Percentiles rank a stretch among this genome's conserved stretches.
phyloP scores from a whole-genome alignment of 2,329 filamentous ascomycete genomes.

The Fusarium sp. region DNA sequence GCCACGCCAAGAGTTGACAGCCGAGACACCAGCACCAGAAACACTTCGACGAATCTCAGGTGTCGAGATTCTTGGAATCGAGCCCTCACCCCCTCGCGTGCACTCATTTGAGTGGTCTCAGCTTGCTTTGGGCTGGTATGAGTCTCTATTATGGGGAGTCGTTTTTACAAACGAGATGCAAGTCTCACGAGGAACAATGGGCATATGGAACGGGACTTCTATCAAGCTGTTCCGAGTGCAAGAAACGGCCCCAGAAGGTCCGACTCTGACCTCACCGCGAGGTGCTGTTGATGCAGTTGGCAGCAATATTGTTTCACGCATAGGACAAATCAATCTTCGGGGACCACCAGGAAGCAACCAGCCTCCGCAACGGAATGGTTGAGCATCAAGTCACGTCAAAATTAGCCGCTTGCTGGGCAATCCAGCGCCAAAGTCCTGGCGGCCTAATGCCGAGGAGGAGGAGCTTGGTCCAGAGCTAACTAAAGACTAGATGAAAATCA shows the following conservation, averaged over 20 bases:
- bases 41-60: constrained; percentile 68
- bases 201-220: constrained; percentile 92
- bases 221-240: constrained; percentile 93
- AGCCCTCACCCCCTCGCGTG: constrained; percentile 79
- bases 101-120: constrained; percentile 97
- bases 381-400: constrained; percentile 7
- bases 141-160: constrained; percentile 92
- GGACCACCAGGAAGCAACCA: constrained; percentile 50
- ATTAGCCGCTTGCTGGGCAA: constrained; percentile 6
- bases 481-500: constrained; percentile 14
- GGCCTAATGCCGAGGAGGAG: constrained; percentile 20
- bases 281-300: constrained; percentile 95
- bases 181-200: constrained; percentile 85
- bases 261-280: constrained; percentile 84
- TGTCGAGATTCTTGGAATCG: constrained; percentile 76
- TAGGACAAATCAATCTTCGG: constrained; percentile 82
- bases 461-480: background rate
- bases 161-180: constrained; percentile 93
- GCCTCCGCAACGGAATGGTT: constrained; percentile 34
- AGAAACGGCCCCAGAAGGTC: constrained; percentile 82
- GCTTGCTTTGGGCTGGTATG: constrained; percentile 92
- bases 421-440: constrained; percentile 1
- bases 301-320: constrained; percentile 87
- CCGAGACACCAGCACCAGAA: constrained; percentile 59
- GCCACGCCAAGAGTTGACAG: constrained; percentile 61